Evolutionary conservation across 306 rosid species (phyloP).

Genomic region (Crotalaria pallida): DNA sequence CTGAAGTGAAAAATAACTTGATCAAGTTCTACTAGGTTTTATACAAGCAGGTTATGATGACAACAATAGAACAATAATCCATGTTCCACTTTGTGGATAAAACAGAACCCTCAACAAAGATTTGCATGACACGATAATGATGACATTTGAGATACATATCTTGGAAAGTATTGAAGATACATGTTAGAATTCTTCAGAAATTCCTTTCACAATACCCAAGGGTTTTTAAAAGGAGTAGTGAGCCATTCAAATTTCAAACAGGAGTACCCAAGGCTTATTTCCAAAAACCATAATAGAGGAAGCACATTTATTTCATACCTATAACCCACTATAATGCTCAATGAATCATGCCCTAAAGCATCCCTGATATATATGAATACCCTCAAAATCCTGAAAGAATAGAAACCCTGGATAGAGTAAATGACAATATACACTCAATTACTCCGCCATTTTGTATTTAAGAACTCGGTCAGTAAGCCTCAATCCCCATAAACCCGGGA

Average conservation of each 20-base stretch:
- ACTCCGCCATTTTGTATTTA: background rate
- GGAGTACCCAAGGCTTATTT: background rate
- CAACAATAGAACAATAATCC: background rate
- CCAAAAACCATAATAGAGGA: background rate
- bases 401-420: background rate
- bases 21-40: background rate
- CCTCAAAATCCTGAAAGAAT: conserved; percentile 3
- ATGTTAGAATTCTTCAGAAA: background rate
- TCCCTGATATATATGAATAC: background rate
- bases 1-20: background rate
- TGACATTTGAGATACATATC: background rate
- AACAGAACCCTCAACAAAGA: background rate
- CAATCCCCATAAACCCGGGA: background rate
- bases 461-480: background rate
- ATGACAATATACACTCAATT: background rate
- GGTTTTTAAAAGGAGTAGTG: background rate
- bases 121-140: background rate
- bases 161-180: background rate
- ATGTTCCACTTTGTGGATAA: background rate
- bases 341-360: background rate
- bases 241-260: conserved; percentile 4
- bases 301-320: background rate
- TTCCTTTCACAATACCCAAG: background rate
- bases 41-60: background rate
- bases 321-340: background rate